phyloP scores from a whole-genome alignment of 2,329 filamentous ascomycete species.

The Fusarium metavorans region DNA sequence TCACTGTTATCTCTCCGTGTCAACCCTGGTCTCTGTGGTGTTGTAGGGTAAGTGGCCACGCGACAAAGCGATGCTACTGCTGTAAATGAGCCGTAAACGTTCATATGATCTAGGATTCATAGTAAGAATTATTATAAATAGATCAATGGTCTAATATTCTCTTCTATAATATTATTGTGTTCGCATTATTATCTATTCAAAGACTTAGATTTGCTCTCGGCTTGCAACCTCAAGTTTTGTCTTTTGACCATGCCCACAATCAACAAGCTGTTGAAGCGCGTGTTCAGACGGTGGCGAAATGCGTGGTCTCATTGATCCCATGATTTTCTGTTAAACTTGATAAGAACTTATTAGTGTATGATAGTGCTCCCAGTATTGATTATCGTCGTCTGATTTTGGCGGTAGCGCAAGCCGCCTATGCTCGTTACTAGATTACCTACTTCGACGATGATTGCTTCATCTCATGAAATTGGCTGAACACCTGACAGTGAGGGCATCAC shows the following conservation, averaged over 20 bases:
- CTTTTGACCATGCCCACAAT: rapidly evolving
- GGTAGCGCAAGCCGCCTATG: not conserved
- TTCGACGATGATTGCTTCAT: not conserved
- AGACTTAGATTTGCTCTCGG: too few relatives aligned
- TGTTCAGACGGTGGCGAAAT: not conserved
- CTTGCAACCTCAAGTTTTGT: too few relatives aligned
- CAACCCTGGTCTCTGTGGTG: not conserved
- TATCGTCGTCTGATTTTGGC: not conserved
- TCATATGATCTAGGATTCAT: too few relatives aligned
- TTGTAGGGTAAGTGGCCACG: not conserved
- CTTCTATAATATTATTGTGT: not conserved
- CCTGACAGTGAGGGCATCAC: not conserved
- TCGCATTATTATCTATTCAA: not conserved
- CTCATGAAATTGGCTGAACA: not conserved
- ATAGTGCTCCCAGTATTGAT: not conserved
- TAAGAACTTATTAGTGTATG: not conserved
- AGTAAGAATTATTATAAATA: too few relatives aligned
- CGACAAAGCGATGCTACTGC: not conserved
- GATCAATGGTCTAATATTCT: not conserved
- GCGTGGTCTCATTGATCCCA: not conserved
- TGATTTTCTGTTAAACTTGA: not conserved
- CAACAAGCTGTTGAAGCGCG: rapidly evolving
- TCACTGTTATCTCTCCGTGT: not conserved
- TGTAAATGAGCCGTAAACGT: not conserved
- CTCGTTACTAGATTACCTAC: not conserved